Evolutionary conservation across 305 asterid genomes (phyloP), one percentile per base, ranked within the genome.

Genomic region (Fraxinus sp.): DNA sequence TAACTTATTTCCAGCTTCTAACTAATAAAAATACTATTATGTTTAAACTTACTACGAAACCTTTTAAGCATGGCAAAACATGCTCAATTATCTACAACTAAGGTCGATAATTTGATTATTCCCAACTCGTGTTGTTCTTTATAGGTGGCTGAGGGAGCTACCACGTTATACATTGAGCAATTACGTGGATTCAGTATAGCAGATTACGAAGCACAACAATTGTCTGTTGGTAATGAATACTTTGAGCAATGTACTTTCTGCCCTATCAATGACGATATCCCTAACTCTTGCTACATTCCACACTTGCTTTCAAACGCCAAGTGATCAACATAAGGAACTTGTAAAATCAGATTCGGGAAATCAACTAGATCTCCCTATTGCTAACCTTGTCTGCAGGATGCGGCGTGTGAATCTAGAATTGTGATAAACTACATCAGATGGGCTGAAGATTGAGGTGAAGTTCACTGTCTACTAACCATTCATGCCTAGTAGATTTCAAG

Each of bases 71-170:
- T 14, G 13, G 7, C 8, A 16, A 52, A 52, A 16, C 20, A 52
- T 52, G 64, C 64, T 13, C 20, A 16, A 52, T 4, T 52, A 52
- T 52, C 64, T 52, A 13, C 62, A 9, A 49, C 18, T 73, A 74
- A 77, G 26, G 35, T 18, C 68, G 74, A 11, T 39, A 5, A 28
- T n/a, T 72, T 79, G 76, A 35, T 20, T 8, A 7, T 24, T 75
- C 57, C 86, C 76, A 79, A 26, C 3, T 78, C 28, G 72, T 26
- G 22, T 26, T 76, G 6, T 82, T 28, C 82, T 57, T 62, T 73
- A 57, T 74, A 97, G 98, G 98, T 97, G 78, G 99, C 96, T 20
- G 99, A 97, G 88, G 98, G 98, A 83, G 98, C 99, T 39, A 88
- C 91, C 0, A 92, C 91, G 39, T 98, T 97, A 52, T 97, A 92